Conservation (phyloP, 2,329 filamentous ascomycete species). For the Beauveria sp. region DNA sequence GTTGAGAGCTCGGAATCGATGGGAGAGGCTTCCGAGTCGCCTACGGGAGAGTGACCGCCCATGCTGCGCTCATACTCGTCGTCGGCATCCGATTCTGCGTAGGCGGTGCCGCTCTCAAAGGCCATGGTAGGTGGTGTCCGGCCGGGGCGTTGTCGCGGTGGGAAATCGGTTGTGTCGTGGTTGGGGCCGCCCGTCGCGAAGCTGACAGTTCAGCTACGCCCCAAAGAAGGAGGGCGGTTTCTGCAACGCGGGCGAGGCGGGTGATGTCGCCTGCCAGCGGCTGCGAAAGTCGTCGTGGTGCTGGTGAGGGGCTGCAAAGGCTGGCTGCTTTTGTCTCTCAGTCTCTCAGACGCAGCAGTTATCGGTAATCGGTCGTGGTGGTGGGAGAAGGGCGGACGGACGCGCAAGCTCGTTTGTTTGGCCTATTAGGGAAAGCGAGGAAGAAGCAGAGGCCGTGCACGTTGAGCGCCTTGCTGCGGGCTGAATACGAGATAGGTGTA, state of each 20-base stretch:
- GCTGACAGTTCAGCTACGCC: background rate
- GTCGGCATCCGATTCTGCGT: conserved; percentile 73
- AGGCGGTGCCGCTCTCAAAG: conserved; percentile 60
- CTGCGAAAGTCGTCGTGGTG: background rate
- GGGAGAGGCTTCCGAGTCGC: conserved; percentile 61
- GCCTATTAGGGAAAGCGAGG: background rate
- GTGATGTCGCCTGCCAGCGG: background rate
- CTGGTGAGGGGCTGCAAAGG: background rate
- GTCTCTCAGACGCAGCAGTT: background rate
- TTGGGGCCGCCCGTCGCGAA: background rate
- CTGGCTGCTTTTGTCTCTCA: background rate
- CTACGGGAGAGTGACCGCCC: conserved; percentile 58
- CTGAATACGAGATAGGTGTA: background rate
- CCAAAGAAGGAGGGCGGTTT: background rate
- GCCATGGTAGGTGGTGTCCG: conserved; percentile 35
- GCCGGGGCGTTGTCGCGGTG: background rate
- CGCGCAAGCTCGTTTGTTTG: background rate
- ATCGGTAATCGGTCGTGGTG: background rate
- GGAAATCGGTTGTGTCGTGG: background rate
- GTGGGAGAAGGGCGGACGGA: background rate
- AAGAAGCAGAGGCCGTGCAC: background rate
- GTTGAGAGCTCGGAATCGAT: conserved; percentile 66
- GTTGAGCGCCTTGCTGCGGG: background rate
- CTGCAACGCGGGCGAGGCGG: background rate
- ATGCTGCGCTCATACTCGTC: conserved; percentile 75